These are phyloP conservation scores for Leccinum rimulosum DNA, from an alignment of 768 basidiomycete genomes.

Conservation along the genomic window DNA sequence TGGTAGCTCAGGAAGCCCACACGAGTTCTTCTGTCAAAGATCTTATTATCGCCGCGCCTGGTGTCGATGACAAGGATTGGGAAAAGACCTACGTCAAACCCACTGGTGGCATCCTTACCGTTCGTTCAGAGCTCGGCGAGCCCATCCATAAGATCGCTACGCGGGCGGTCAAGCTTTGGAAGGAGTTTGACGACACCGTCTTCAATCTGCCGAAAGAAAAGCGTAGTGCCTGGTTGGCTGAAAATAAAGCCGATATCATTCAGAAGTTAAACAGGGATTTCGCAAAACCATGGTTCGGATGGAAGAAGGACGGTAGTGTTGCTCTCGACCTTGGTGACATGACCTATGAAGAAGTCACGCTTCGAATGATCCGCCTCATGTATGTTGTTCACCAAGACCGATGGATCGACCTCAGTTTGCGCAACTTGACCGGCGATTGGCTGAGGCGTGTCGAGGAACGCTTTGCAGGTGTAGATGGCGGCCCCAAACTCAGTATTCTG, in stretches of 20 bases:
- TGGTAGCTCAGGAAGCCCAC: conserved; percentile 99
- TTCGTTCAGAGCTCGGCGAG: conserved; percentile 96
- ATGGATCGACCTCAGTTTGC: conserved; percentile 89
- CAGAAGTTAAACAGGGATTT: conserved; percentile 92
- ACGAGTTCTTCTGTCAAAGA: conserved; percentile 94
- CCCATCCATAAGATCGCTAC: conserved; percentile 99
- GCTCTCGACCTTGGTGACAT: conserved; percentile 90
- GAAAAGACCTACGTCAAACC: conserved; percentile 93
- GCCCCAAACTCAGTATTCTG: conserved; percentile 77
- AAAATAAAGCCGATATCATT: conserved; percentile 88
- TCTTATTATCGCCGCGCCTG: conserved; percentile 90
- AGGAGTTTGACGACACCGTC: conserved; percentile 95
- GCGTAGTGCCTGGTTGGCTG: conserved; percentile 80
- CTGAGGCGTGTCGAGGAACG: conserved; percentile 92
- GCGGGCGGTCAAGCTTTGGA: conserved; percentile 96
- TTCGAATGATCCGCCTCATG: conserved; percentile 92
- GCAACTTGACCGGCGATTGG: conserved; percentile 97
- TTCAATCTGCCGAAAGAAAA: conserved; percentile 97
- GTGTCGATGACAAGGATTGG: conserved; percentile 88
- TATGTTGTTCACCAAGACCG: conserved; percentile 87
- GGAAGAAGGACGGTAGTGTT: conserved; percentile 88
- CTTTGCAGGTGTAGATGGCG: conserved; percentile 87
- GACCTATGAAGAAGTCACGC: conserved; percentile 96
- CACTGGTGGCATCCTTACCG: conserved; percentile 94
- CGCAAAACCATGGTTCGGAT: conserved; percentile 95